Base-by-base conservation (phyloP, 805 yeast species). In the Candida khao-thaluensis region DNA sequence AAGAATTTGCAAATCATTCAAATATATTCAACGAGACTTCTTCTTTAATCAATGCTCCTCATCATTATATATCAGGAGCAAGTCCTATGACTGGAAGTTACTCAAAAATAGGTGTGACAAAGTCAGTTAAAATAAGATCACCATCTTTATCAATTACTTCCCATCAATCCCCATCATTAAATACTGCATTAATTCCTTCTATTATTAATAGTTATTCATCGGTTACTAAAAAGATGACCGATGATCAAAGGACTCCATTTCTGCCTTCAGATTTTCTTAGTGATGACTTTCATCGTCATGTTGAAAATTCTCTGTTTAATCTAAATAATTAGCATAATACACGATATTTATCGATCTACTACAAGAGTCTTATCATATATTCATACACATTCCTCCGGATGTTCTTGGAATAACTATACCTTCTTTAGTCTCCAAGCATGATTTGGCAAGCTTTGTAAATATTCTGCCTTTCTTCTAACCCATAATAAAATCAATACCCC, bases 391-490 rank as follows among this genome's bases (percentile, higher is more conserved):
- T 7, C 6, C 9, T 9, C 9, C 9, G 23, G 23, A n/a, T 24
- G 7, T 6, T 5, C 27, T 10, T 24, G 11, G 6, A 24, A 14
- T 12, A 5, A 12, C 23, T 21, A 26, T 10, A 23, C 40, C 22
- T 38, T 42, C 16, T 30, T 35, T 7, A 79, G 78, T 60, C 95
- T 77, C 97, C 97, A 90, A 9, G 87, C 76, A 37, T 78, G 67
- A 4, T 72, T 71, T 1, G 95, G 95, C 41, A 90, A 63, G 28
- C 75, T 64, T 62, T 93, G 96, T 44, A 91, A 64, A 41, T 75
- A 63, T 15, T 64, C 64, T 5, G 84, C 80, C 38, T 85, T 82
- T 35, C 64, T 67, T 45, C 74, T 77, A 25, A 89, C 80, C 79
- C 82, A 86, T 40, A 77, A 71, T 59, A 83, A 86, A 16, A 89